phyloP scores from a whole-genome alignment of 305 asterid species.

The Solanum aculeatissimum region DNA sequence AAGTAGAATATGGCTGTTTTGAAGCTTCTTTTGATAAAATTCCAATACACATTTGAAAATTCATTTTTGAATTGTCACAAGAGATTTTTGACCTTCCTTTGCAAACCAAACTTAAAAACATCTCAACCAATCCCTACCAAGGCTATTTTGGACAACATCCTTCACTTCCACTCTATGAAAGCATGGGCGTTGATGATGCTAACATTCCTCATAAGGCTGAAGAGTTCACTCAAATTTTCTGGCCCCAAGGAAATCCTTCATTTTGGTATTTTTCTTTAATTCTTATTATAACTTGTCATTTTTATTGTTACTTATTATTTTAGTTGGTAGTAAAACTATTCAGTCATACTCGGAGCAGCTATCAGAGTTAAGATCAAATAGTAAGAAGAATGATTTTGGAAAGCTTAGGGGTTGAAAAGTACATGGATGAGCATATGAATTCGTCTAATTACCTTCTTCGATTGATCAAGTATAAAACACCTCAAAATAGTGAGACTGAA shows the following conservation, averaged over 20 bases:
- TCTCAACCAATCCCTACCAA: constrained; percentile 15
- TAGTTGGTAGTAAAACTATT: constrained; percentile 23
- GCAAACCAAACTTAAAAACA: too few relatives aligned
- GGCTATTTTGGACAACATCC: constrained; percentile 52
- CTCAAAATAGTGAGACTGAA: constrained; percentile 12
- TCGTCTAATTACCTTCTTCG: constrained; percentile 30
- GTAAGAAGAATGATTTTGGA: constrained; percentile 47
- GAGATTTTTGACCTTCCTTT: too few relatives aligned
- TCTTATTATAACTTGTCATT: not conserved
- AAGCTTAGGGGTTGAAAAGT: constrained; percentile 29
- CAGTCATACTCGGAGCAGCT: constrained; percentile 23
- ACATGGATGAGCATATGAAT: constrained; percentile 44
- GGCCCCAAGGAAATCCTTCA: constrained; percentile 42
- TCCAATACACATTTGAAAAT: too few relatives aligned
- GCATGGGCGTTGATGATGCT: constrained; percentile 27
- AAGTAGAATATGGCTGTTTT: too few relatives aligned
- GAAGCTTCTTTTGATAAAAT: too few relatives aligned
- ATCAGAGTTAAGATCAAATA: constrained; percentile 26
- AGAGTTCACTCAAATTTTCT: constrained; percentile 17
- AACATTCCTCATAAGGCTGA: not conserved
- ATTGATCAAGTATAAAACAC: constrained; percentile 32
- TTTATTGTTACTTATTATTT: not conserved
- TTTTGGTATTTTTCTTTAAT: constrained; percentile 18
- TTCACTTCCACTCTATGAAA: constrained; percentile 38
- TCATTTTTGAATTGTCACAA: too few relatives aligned